Evolutionary conservation across 306 rosid species (phyloP).

Genomic region (Vigna unguiculata): DNA sequence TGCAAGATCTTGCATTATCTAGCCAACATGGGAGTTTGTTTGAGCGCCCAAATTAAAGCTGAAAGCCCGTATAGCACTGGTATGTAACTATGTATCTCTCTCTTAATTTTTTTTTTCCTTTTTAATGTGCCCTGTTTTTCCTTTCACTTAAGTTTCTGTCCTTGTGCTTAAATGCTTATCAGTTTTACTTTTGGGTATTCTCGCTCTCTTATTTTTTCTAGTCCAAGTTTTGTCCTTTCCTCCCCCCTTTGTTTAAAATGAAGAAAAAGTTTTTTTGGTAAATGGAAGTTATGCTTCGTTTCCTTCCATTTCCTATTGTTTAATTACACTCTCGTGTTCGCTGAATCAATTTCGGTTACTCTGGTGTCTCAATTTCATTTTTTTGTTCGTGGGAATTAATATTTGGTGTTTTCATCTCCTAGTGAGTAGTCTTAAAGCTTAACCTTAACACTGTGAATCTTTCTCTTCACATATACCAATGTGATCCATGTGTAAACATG

Average conservation of each 20-base stretch:
- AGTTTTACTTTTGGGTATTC: slow-evolving; percentile 18
- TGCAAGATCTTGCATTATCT: slow-evolving; percentile 22
- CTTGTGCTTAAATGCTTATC: no score
- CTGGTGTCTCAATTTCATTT: slow-evolving; percentile 5
- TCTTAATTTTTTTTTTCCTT: neutral
- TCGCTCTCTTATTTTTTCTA: neutral
- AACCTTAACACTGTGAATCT: neutral
- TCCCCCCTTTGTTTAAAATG: neutral
- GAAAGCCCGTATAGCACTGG: slow-evolving; percentile 63
- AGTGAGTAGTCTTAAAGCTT: neutral
- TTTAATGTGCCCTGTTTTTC: neutral
- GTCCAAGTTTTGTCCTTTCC: slow-evolving; percentile 11
- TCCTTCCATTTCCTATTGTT: neutral
- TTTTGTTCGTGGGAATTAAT: neutral
- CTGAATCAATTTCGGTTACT: neutral
- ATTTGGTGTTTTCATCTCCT: neutral
- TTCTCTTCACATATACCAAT: neutral
- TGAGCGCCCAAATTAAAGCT: slow-evolving; percentile 61
- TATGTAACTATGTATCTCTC: neutral
- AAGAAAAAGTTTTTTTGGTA: neutral
- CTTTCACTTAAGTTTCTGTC: slow-evolving; percentile 23
- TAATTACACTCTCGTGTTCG: neutral
- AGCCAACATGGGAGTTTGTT: slow-evolving; percentile 66
- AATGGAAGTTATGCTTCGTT: slow-evolving; percentile 5
- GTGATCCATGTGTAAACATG: slow-evolving; percentile 16